phyloP scores from a whole-genome alignment of 2,329 filamentous ascomycete genomes.

The Xylariaceae sp. region DNA sequence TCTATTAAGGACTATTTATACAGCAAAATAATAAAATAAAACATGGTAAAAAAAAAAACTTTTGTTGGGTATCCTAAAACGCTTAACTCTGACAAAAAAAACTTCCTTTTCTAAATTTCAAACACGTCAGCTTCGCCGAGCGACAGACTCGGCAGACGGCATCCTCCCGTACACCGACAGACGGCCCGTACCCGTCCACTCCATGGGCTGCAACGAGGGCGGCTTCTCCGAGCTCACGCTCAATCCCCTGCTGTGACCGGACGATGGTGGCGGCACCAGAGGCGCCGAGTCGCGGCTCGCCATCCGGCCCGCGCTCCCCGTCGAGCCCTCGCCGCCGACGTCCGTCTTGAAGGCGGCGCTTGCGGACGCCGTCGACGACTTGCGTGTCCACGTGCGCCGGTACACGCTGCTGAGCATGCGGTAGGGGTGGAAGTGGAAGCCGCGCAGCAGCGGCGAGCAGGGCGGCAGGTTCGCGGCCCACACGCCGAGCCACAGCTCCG shows the following conservation, averaged over 20 bases:
- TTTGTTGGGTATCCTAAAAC: constrained; percentile 20
- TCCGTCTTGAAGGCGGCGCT: no score
- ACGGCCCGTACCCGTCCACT: constrained; percentile 12
- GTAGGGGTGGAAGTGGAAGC: constrained; percentile 17
- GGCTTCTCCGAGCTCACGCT: constrained; percentile 4
- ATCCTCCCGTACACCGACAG: constrained; percentile 9
- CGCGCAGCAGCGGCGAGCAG: constrained; percentile 19
- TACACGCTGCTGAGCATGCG: constrained; percentile 18
- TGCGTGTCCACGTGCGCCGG: constrained; percentile 12
- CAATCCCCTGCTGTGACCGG: not conserved
- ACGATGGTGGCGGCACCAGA: not conserved
- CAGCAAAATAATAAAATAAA: no score
- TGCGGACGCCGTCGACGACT: constrained; percentile 7
- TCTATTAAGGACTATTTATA: no score
- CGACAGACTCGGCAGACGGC: not conserved
- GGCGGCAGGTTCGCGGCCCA: constrained; percentile 27
- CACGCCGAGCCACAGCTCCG: constrained; percentile 23
- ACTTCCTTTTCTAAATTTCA: not conserved
- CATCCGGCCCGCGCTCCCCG: no score
- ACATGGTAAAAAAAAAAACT: no score
- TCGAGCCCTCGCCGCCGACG: no score
- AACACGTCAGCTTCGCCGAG: not conserved
- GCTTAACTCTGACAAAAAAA: constrained; percentile 12
- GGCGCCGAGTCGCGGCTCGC: constrained; percentile 5
- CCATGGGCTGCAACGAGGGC: constrained; percentile 9